Evolutionary conservation across 257 asterid genomes (phyloP).

Genomic region (Leptodermis oblonga): DNA sequence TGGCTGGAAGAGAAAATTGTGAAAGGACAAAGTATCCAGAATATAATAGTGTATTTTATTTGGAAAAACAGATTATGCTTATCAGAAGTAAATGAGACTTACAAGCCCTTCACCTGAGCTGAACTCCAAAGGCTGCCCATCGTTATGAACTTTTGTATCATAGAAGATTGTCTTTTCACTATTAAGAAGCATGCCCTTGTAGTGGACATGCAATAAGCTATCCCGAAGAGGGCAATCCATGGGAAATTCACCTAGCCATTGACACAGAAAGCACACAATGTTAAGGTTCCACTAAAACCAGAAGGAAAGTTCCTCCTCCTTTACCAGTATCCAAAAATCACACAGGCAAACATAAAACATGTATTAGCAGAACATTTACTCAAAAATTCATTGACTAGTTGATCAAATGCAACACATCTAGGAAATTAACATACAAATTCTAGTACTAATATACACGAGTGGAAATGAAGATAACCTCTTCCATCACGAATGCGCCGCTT

Average conservation of each 20-base stretch:
- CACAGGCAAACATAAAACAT: background rate
- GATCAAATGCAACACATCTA: conserved; percentile 1
- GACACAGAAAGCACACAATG: conserved; percentile 22
- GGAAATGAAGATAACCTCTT: conserved; percentile 46
- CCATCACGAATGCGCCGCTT: conserved; percentile 90
- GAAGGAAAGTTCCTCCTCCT: background rate
- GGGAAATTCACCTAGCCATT: conserved; percentile 86
- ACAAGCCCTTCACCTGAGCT: conserved; percentile 99
- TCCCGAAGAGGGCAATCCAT: conserved; percentile 99
- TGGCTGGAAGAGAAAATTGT: background rate
- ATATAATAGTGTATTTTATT: background rate
- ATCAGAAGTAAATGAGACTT: conserved; percentile 34
- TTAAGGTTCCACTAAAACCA: conserved; percentile 6
- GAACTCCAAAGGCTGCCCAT: conserved; percentile 84
- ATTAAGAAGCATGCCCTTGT: conserved; percentile 86
- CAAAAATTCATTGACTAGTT: background rate
- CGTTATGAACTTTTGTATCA: conserved; percentile 68
- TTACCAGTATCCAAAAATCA: background rate
- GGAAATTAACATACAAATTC: background rate
- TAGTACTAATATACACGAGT: background rate
- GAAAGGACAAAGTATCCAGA: background rate
- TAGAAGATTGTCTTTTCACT: conserved; percentile 72
- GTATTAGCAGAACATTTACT: background rate
- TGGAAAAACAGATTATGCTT: background rate
- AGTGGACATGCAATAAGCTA: conserved; percentile 81